Percentiles rank a stretch among this genome's conserved stretches.
Evolutionary conservation across 1,284 basidiomycete genomes (phyloP).

Genomic region (Meira nashicola): DNA sequence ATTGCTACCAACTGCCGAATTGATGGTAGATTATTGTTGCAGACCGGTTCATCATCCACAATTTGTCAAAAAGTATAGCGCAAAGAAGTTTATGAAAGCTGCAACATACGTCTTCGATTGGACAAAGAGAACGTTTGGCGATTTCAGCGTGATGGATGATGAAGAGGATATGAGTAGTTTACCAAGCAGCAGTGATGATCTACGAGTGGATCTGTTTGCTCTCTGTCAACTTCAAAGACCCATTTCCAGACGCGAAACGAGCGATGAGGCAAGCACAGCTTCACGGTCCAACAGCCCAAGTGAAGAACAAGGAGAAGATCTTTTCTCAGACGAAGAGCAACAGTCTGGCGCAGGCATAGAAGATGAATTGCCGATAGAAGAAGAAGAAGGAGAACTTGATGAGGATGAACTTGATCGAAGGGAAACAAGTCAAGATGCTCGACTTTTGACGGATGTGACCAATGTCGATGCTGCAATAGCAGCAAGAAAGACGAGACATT

Average conservation of each 20-base stretch:
- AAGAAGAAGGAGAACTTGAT: neutral
- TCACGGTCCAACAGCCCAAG: neutral
- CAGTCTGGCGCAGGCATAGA: neutral
- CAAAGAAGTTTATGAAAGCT: constrained; percentile 52
- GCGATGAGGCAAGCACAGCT: neutral
- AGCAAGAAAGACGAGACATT: no score
- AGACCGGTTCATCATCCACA: constrained; percentile 41
- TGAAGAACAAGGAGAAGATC: neutral
- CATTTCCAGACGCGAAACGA: neutral
- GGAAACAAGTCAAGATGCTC: no score
- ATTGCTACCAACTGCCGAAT: constrained; percentile 77
- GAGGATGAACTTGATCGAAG: neutral
- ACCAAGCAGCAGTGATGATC: neutral
- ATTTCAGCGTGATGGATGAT: constrained; percentile 19
- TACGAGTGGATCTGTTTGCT: constrained; percentile 2
- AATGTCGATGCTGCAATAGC: no score
- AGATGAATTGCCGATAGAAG: neutral
- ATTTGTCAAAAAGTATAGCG: constrained; percentile 52
- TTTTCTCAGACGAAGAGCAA: neutral
- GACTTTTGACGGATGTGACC: no score
- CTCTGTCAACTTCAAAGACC: neutral
- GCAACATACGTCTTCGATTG: constrained; percentile 47
- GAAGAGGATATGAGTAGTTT: constrained; percentile 1
- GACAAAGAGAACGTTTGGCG: constrained; percentile 34
- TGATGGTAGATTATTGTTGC: constrained; percentile 78